Evolutionary conservation across 2,329 filamentous ascomycete species (phyloP).

Genomic region (Curvularia sp.): DNA sequence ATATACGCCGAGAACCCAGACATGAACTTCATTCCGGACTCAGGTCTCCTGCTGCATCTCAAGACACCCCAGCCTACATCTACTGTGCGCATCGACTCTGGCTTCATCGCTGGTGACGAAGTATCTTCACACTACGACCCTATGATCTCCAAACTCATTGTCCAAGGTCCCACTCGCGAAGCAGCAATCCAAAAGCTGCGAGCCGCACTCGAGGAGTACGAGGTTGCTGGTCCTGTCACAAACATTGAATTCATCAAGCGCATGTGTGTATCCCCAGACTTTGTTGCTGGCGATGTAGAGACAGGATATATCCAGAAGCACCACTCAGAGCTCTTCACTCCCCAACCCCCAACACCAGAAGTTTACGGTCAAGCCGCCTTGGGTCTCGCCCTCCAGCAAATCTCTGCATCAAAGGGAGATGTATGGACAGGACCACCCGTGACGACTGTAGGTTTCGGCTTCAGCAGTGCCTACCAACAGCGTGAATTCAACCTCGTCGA

Average conservation of each 20-base stretch:
- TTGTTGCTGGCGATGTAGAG: constrained; percentile 87
- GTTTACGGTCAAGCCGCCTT: constrained; percentile 87
- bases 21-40: constrained; percentile 91
- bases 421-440: constrained; percentile 53
- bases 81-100: constrained; percentile 88
- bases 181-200: constrained; percentile 84
- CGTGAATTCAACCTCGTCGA: constrained; percentile 66
- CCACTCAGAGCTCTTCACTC: constrained; percentile 76
- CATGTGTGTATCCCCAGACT: constrained; percentile 80
- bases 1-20: constrained; percentile 97
- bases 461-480: constrained; percentile 61
- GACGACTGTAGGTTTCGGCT: constrained; percentile 62
- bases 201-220: constrained; percentile 82
- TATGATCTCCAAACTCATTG: constrained; percentile 98
- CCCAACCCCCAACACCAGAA: constrained; percentile 68
- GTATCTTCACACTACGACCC: constrained; percentile 96
- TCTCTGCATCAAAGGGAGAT: constrained; percentile 32
- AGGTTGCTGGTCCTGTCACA: constrained; percentile 89
- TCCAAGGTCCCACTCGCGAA: constrained; percentile 78
- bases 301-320: constrained; percentile 97
- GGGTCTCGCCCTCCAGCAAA: constrained; percentile 66
- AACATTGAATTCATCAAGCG: constrained; percentile 97
- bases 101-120: constrained; percentile 88
- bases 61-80: constrained; percentile 72
- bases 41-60: constrained; percentile 84